These are phyloP conservation scores for Nigrograna mackinnonii DNA, from an alignment of 2,329 filamentous ascomycete genomes.

Conservation along the genomic window DNA sequence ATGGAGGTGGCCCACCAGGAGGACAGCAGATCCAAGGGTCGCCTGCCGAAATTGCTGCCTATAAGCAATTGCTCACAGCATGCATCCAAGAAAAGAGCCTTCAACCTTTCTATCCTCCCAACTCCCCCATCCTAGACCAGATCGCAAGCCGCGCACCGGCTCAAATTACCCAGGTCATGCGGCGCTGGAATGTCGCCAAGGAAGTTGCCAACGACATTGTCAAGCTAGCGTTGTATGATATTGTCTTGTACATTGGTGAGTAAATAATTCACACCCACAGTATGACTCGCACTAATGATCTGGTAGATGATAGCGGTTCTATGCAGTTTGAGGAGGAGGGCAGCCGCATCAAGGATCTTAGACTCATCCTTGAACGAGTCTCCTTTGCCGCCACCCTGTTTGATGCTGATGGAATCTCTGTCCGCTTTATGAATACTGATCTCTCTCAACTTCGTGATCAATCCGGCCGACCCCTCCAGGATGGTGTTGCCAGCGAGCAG, in stretches of 20 bases:
- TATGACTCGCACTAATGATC: constrained; percentile 11
- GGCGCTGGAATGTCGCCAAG: constrained; percentile 59
- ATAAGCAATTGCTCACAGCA: constrained; percentile 59
- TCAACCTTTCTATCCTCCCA: constrained; percentile 62
- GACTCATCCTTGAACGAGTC: constrained; percentile 65
- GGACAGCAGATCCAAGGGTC: constrained; percentile 45
- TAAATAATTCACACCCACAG: constrained; percentile 1
- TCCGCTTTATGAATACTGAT: constrained; percentile 72
- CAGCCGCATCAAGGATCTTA: constrained; percentile 68
- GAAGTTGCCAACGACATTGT: constrained; percentile 67
- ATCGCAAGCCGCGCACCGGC: constrained; percentile 53
- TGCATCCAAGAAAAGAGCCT: constrained; percentile 65
- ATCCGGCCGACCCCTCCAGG: constrained; percentile 45
- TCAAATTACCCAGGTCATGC: constrained; percentile 59
- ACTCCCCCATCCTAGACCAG: constrained; percentile 54
- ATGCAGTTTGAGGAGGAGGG: constrained; percentile 71
- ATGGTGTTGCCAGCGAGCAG: constrained; percentile 59
- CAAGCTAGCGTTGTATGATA: constrained; percentile 65
- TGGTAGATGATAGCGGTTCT: constrained; percentile 66
- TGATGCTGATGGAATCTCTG: constrained; percentile 68
- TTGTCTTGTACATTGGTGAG: constrained; percentile 61
- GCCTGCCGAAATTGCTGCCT: constrained; percentile 56
- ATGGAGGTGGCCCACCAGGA: constrained; percentile 35
- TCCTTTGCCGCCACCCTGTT: constrained; percentile 70
- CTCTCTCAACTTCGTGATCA: constrained; percentile 27